Evolutionary conservation across 2,329 filamentous ascomycete species (phyloP), one percentile per base, ranked within the genome.

Genomic region (Aureobasidium pullulans): DNA sequence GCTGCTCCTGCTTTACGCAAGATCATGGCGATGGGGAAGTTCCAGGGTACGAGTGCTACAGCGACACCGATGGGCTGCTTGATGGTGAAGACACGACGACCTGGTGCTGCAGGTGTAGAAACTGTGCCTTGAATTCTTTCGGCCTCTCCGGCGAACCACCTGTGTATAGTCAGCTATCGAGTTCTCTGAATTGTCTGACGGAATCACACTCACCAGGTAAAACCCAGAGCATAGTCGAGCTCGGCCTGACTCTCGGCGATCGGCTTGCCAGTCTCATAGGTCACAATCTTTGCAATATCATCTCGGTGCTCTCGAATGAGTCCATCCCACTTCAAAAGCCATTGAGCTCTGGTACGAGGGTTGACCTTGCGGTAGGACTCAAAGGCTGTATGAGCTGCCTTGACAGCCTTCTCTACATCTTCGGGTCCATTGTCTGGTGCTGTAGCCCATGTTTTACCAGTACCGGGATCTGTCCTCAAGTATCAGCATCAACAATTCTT

Each of bases 1-100:
- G 86, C 86, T 6, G 86, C 84, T 49, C 82, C 79, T 2, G 81
- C 85, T 68, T 89, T 90, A 34, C 87, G 77, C 56, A 88, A 70
- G 6, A 88, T 79, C 83, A 89, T 79, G 15, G 84, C 84, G 53
- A 87, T 77, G 0, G 85, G 85, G 49, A 88, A 88, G 66, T 89
- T 88, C 86, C 86, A 89, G 4, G 87, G 86, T 1, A 89, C 85
- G 15, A 90, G 73, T 0, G 86, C 86, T 0, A 81, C 86, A 0
- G 82, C 79, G 10, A 88, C 85, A 59, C 87, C 87, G 61, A 89
- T 79, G 0, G 86, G 86, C 71, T 89, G 86, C 75, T 92, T 92
- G 65, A 91, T 81, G 0, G 85, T 87, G 62, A 92, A 82, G 2
- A 85, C 79, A 11, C 87, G 78, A 6, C 88, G 77, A 34, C 84